Base-by-base conservation (phyloP, 495 filamentous ascomycete genomes). In the Achaetomiella virescens region DNA sequence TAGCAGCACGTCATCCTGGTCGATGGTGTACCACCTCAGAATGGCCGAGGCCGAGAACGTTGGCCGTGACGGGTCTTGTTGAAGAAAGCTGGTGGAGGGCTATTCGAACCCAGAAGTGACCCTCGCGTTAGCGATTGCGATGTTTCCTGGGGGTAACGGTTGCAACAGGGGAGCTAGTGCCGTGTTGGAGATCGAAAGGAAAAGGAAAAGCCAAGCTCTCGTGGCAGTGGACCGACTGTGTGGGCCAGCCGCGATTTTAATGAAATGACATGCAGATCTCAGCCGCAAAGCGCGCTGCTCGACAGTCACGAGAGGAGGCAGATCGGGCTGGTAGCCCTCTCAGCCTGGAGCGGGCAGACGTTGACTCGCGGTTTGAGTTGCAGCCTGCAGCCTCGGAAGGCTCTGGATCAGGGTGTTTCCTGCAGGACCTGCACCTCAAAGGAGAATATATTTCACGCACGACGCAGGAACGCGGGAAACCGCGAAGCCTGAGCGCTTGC, bases 261-360 rank as follows among this genome's bases (percentile, higher is more conserved):
- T 57, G 52, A 61, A 49, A 48, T 50, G 52, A 61, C 54, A 54
- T 54, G 59, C 54, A 57, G 59, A 61, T 61, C 59, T 51, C 54
- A 43, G 48, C 42, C 52, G 37, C 44, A 50, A 15, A 20, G 11
- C 40, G n/a, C 24, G 35, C 22, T 18, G 42, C 35, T 22, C 40
- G 49, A 29, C 25, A 15, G 15, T 27, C 21, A 18, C 29, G 2
- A 24, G 43, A 21, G 45, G 2, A 25, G 24, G 9, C n/a, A 14
- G 15, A 29, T 54, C 55, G 42, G 41, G 35, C 55, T 52, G 48
- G 15, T 53, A 52, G 43, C 49, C 37, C 37, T 57, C 10, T 17
- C 47, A 14, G 14, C 33, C 33, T n/a, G 27, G 44, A 15, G 15
- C 22, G 40, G 9, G 3, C 40, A 18, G 51, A 12, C 33, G 14